A percentile compares a stretch with the other conserved stretches of the same genome.
These are phyloP conservation scores for Xerophyta viscosa DNA, from an alignment of 106 monocot species.

Conservation along the genomic window DNA sequence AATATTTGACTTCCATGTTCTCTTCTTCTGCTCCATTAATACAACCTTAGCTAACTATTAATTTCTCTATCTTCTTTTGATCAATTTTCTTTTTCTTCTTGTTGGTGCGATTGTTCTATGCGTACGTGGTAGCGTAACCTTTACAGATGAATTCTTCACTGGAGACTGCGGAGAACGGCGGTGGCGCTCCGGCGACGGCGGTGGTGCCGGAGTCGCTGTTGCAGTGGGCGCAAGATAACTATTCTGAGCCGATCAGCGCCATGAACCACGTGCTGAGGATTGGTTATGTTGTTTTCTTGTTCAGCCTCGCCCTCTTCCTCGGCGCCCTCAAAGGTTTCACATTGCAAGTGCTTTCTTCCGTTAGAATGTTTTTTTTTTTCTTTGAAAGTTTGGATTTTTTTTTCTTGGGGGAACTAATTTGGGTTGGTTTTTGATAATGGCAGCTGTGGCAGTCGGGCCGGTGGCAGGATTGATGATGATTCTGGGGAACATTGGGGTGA, in stretches of 20 bases:
- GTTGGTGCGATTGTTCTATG: too few relatives aligned
- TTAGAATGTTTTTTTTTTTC: neutral
- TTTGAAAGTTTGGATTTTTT: neutral
- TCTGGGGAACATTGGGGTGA: conserved; percentile 65
- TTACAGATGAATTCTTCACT: too few relatives aligned
- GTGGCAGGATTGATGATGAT: conserved; percentile 66
- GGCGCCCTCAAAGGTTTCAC: conserved; percentile 71
- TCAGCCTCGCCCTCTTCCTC: conserved; percentile 62
- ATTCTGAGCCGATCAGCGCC: conserved; percentile 21
- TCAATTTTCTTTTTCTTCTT: too few relatives aligned
- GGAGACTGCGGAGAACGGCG: too few relatives aligned
- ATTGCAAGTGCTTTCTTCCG: neutral
- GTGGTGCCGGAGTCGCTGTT: too few relatives aligned
- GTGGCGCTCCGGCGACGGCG: too few relatives aligned
- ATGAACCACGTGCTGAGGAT: conserved; percentile 16
- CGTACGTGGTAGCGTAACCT: too few relatives aligned
- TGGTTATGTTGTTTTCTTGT: conserved; percentile 54
- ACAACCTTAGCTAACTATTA: too few relatives aligned
- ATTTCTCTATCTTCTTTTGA: too few relatives aligned
- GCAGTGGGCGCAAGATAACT: conserved; percentile 23
- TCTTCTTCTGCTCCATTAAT: too few relatives aligned
- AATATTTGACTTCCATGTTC: too few relatives aligned
- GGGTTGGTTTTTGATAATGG: conserved; percentile 8
- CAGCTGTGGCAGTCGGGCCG: conserved; percentile 75
- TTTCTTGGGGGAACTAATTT: neutral